Evolutionary conservation across 73 alveolate species (phyloP).

Genomic region (Diophrys sp.): DNA sequence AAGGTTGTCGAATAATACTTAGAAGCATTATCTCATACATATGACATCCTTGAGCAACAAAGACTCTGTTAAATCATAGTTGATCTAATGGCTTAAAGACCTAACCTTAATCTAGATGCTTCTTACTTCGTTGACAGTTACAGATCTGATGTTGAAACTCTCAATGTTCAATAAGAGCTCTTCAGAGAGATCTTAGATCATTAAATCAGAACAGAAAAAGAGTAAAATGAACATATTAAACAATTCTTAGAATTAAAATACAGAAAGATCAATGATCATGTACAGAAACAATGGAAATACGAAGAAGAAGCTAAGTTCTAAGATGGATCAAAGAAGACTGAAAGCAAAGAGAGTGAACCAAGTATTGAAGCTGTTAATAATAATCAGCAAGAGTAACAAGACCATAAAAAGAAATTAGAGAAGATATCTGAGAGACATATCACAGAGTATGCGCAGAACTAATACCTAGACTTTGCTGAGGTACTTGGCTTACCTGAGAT

Average conservation of each 20-base stretch:
- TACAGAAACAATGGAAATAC: conserved; percentile 27
- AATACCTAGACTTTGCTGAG: conserved; percentile 54
- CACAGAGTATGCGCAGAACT: conserved; percentile 55
- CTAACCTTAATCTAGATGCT: conserved; percentile 33
- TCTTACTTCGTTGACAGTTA: conserved; percentile 50
- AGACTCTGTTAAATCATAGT: conserved; percentile 36
- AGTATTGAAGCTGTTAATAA: not conserved
- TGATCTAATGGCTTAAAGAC: conserved; percentile 50
- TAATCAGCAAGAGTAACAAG: conserved; percentile 8
- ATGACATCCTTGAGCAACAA: conserved; percentile 52
- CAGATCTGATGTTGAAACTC: conserved; percentile 24
- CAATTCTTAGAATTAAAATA: conserved; percentile 42
- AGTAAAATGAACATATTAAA: conserved; percentile 24
- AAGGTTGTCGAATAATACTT: conserved; percentile 27
- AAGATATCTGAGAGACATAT: conserved; percentile 58
- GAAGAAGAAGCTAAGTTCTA: not conserved
- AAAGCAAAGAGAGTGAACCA: conserved; percentile 1
- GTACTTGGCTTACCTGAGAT: conserved; percentile 64
- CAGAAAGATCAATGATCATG: conserved; percentile 36
- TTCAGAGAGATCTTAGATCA: conserved; percentile 28
- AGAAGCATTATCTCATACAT: conserved; percentile 48
- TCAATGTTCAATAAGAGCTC: conserved; percentile 6
- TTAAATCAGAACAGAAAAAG: conserved; percentile 26
- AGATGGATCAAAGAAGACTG: not conserved
- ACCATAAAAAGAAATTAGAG: conserved; percentile 21